A percentile compares a stretch with the other conserved stretches of the same genome.
phyloP scores from a whole-genome alignment of 2,329 filamentous ascomycete genomes.

The Paecilomyces variotii region DNA sequence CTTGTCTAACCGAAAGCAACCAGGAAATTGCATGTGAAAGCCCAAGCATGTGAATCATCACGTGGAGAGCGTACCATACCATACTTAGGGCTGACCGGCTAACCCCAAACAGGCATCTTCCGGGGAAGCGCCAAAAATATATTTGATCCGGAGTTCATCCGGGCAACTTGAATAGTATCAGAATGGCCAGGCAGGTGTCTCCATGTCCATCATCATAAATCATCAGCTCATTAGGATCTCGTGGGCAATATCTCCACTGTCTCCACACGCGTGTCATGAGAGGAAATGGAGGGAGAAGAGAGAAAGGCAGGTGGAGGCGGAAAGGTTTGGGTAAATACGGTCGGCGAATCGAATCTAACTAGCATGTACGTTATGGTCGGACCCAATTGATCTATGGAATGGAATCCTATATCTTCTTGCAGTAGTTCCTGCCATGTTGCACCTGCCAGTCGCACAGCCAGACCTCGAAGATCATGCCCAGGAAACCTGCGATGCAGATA shows the following conservation, averaged over 20 bases:
- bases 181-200: background rate
- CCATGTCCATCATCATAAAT: background rate
- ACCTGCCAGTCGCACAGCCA: conserved; percentile 80
- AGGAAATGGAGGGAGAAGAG: background rate
- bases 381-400: background rate
- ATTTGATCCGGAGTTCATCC: background rate
- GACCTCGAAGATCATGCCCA: conserved; percentile 76
- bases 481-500: conserved; percentile 77
- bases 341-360: background rate
- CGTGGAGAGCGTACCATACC: background rate
- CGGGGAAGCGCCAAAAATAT: background rate
- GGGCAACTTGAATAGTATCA: background rate
- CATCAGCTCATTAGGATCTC: background rate
- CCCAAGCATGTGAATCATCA: conserved; percentile 6
- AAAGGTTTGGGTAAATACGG: background rate
- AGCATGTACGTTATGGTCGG: background rate
- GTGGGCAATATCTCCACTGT: background rate
- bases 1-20: background rate
- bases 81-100: background rate
- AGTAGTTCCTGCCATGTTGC: conserved; percentile 67
- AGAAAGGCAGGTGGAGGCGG: background rate
- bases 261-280: background rate
- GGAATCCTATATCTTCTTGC: conserved; percentile 40
- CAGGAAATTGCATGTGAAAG: conserved; percentile 15
- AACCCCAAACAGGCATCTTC: background rate